These are phyloP conservation scores for Phaseolus lunatus DNA, from an alignment of 306 rosid species.

Conservation along the genomic window DNA sequence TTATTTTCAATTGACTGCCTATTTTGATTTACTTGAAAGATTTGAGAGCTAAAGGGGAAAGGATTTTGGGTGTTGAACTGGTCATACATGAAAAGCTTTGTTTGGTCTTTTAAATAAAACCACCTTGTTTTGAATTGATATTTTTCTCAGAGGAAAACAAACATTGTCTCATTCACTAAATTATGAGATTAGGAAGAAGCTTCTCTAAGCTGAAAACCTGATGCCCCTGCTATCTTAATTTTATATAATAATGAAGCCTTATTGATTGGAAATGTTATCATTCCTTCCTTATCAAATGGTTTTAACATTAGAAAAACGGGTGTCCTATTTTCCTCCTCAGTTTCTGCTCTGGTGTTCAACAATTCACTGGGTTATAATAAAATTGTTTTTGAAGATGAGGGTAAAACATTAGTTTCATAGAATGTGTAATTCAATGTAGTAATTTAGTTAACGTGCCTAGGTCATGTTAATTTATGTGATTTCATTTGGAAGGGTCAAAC, in stretches of 20 bases:
- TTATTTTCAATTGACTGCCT: neutral
- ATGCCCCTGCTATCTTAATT: neutral
- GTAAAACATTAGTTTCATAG: neutral
- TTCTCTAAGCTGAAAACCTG: constrained; percentile 17
- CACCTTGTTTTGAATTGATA: neutral
- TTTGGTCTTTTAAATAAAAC: constrained; percentile 4
- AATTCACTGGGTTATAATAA: neutral
- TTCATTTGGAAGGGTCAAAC: neutral
- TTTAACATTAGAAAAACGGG: neutral
- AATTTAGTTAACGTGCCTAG: neutral
- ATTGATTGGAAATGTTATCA: neutral
- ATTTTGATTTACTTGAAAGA: neutral
- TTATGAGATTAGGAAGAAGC: constrained; percentile 1
- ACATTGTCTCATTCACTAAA: neutral
- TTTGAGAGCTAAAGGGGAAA: neutral
- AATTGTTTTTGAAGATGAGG: neutral
- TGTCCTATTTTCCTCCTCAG: neutral
- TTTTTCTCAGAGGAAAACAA: neutral
- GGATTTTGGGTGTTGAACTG: constrained; percentile 19
- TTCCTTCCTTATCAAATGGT: neutral
- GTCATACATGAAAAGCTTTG: neutral
- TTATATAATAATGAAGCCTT: neutral
- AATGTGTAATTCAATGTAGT: neutral
- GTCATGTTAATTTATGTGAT: neutral
- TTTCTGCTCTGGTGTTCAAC: neutral